Evolutionary conservation across 768 basidiomycete species (phyloP).

Genomic region (Austroboletus eburneus): DNA sequence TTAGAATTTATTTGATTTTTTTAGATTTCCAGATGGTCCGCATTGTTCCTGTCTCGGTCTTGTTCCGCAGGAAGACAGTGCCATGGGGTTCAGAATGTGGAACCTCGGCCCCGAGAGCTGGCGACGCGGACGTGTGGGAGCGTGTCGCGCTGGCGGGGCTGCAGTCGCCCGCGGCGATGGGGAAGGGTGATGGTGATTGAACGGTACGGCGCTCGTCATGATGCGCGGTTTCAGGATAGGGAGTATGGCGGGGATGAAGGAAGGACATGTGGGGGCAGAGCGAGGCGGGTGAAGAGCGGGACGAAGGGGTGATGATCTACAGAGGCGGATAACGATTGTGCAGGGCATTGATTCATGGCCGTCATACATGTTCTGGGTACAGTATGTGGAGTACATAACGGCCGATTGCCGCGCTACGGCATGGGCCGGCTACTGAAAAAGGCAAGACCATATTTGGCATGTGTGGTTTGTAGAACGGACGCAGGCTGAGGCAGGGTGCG

Average conservation of each 20-base stretch:
- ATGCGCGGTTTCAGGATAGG: slow-evolving; percentile 3
- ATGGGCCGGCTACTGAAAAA: slow-evolving; percentile 21
- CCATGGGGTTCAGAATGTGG: background rate
- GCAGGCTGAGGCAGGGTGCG: too few species aligned
- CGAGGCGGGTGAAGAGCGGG: background rate
- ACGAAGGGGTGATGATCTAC: background rate
- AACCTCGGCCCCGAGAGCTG: slow-evolving; percentile 9
- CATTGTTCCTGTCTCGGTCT: slow-evolving; percentile 3
- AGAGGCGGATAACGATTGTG: background rate
- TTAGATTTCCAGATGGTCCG: background rate
- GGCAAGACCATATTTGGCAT: slow-evolving; percentile 22
- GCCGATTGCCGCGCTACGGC: slow-evolving; percentile 30
- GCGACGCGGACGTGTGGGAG: too few species aligned
- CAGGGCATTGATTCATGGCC: slow-evolving; percentile 6
- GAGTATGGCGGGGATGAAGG: slow-evolving; percentile 1
- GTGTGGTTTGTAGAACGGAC: slow-evolving; percentile 15
- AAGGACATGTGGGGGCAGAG: background rate
- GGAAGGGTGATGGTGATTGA: slow-evolving; percentile 1
- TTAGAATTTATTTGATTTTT: slow-evolving; percentile 8
- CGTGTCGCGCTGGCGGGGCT: background rate
- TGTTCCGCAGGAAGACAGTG: background rate
- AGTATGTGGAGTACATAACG: slow-evolving; percentile 23
- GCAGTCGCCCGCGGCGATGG: slow-evolving; percentile 6
- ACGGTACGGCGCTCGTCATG: slow-evolving; percentile 2
- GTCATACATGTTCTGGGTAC: slow-evolving; percentile 4